Base-by-base conservation (phyloP, 495 filamentous ascomycete genomes). In the Penicillium soppii region DNA sequence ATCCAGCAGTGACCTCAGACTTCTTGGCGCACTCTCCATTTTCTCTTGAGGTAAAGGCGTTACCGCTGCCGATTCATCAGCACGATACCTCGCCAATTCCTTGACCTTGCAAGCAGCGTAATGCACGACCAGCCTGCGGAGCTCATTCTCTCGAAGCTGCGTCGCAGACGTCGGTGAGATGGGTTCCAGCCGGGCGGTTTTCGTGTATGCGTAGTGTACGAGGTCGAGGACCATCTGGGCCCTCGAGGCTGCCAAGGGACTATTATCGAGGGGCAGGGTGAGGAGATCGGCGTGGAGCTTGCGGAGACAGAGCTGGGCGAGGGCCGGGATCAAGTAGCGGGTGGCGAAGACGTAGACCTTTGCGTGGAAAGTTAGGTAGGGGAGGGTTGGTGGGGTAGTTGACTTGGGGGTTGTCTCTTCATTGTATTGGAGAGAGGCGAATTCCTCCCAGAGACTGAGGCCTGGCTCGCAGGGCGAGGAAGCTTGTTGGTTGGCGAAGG, bases 281-380 rank as follows among this genome's bases (percentile, higher is more conserved):
- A 73, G 38, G 7, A 75, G 67, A 36, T 73, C 67, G 7, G 52
- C 40, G 43, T 76, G 73, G 13, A 76, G 57, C 45, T 75, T 75
- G 23, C 65, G 63, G 15, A 76, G 70, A 50, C 70, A 75, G 17
- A 76, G 59, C 44, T 75, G 72, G 2, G 72, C 72, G 19, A 76
- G 65, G 3, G 67, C 69, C 19, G 70, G 69, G 33, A 76, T 75
- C 25, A 75, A 59, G 57, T 73, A 76, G 22, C 68, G 66, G 1
- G 69, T 73, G 26, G 72, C 73, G 39, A 76, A 76, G 53, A 76
- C 71, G 54, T 76, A 76, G 29, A 76, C 43, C 54, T 76, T 76
- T 19, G 73, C 73, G 38, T 76, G 73, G 62, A 75, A 76, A 29
- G 70, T 61, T 16, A 75, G 66, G 49, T 75, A 76, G 5, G 72